phyloP scores from a whole-genome alignment of 345 rosid genomes.

The Pugionium cornutum region DNA sequence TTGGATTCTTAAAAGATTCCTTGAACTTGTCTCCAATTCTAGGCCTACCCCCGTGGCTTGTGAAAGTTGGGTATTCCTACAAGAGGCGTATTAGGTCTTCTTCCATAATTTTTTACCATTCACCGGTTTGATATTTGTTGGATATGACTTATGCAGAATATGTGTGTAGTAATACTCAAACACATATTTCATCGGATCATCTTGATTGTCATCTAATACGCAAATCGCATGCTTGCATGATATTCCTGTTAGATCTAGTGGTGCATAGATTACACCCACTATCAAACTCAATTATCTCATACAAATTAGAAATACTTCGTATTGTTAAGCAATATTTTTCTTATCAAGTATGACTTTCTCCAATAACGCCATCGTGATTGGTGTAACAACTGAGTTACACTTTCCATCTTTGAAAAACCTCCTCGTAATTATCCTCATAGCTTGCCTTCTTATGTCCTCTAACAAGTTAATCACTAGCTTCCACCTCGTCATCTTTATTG shows the following conservation, averaged over 20 bases:
- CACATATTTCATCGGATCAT: background rate
- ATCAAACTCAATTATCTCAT: background rate
- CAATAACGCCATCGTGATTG: background rate
- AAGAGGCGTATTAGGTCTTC: too few relatives aligned
- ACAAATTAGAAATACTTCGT: background rate
- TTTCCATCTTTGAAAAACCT: background rate
- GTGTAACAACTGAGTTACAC: background rate
- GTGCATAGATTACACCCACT: background rate
- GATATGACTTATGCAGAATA: too few relatives aligned
- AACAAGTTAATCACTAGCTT: background rate
- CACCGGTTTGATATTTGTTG: background rate
- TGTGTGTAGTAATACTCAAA: background rate
- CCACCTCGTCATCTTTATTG: background rate
- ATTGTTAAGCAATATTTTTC: background rate
- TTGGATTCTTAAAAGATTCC: too few relatives aligned
- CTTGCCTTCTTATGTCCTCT: background rate
- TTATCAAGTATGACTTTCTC: background rate
- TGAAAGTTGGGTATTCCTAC: too few relatives aligned
- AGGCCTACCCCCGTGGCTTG: too few relatives aligned
- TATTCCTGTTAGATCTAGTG: background rate
- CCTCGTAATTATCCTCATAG: background rate
- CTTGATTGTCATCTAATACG: background rate
- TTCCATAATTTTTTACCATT: too few relatives aligned
- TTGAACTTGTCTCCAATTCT: too few relatives aligned
- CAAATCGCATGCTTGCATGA: background rate